Evolutionary conservation across 2,329 filamentous ascomycete genomes (phyloP).

Genomic region (Aureobasidium sp.): DNA sequence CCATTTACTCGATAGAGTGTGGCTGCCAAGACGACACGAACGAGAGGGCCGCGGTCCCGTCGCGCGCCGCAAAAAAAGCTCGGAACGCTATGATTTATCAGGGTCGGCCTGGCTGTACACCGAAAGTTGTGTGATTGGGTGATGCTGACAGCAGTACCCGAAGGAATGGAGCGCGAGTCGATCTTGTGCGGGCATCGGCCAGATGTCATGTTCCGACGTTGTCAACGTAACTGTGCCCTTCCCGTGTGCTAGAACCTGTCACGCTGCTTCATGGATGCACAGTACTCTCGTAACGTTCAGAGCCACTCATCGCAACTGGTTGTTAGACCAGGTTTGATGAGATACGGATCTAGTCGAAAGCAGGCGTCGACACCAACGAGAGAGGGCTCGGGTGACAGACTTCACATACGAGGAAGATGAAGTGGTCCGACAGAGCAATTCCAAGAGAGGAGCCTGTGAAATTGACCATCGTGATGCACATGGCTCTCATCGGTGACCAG

Average conservation of each 20-base stretch:
- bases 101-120: constrained; percentile 1
- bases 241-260: neutral
- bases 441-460: too few species aligned
- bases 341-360: too few species aligned
- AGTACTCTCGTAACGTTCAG: neutral
- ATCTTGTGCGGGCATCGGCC: constrained; percentile 8
- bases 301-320: neutral
- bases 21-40: constrained; percentile 10
- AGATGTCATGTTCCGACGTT: neutral
- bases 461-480: too few species aligned
- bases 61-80: constrained; percentile 9
- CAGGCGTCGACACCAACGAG: too few species aligned
- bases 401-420: too few species aligned
- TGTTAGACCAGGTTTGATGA: too few species aligned
- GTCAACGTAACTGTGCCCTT: neutral
- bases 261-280: neutral
- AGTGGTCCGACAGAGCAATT: too few species aligned
- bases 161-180: constrained; percentile 13
- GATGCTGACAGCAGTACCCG: neutral
- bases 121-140: constrained; percentile 6
- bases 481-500: neutral
- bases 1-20: constrained; percentile 8
- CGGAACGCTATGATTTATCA: constrained; percentile 8
- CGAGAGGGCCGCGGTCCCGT: constrained; percentile 13
- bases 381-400: neutral